Evolutionary conservation across 345 rosid genomes (phyloP).

Genomic region (Crucihimalaya himalaica): DNA sequence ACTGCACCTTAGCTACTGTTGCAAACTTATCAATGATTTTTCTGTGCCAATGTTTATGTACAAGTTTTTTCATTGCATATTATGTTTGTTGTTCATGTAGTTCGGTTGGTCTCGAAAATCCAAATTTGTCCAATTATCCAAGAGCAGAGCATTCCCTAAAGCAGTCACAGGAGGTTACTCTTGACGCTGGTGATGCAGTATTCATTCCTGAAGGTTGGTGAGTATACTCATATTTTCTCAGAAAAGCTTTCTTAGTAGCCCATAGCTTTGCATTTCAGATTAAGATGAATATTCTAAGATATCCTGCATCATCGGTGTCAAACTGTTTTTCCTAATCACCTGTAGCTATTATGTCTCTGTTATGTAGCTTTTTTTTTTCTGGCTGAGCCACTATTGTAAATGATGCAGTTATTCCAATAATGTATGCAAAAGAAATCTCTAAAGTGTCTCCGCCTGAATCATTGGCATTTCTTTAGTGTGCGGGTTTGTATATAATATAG

Average conservation of each 20-base stretch:
- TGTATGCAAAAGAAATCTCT: constrained; percentile 9
- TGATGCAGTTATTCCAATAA: background rate
- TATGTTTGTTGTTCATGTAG: constrained; percentile 46
- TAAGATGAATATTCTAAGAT: background rate
- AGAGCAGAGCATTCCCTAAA: constrained; percentile 62
- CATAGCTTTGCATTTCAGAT: constrained; percentile 18
- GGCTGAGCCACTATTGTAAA: background rate
- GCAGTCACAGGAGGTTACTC: constrained; percentile 67
- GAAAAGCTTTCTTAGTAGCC: background rate
- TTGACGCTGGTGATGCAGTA: constrained; percentile 85
- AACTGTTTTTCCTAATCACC: background rate
- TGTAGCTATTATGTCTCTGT: background rate
- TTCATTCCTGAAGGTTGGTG: constrained; percentile 99
- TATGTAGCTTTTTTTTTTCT: constrained; percentile 2
- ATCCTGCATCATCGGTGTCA: constrained; percentile 9
- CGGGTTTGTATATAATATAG: background rate
- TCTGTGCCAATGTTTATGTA: background rate
- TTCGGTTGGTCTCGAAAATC: constrained; percentile 66
- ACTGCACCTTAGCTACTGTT: background rate
- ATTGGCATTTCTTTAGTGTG: background rate
- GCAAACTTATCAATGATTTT: constrained; percentile 6
- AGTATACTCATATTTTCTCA: constrained; percentile 42
- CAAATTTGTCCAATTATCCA: constrained; percentile 64
- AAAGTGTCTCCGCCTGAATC: background rate
- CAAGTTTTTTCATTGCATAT: constrained; percentile 14